These are phyloP conservation scores for Trifolium repens DNA, from an alignment of 306 rosid genomes.

Conservation along the genomic window DNA sequence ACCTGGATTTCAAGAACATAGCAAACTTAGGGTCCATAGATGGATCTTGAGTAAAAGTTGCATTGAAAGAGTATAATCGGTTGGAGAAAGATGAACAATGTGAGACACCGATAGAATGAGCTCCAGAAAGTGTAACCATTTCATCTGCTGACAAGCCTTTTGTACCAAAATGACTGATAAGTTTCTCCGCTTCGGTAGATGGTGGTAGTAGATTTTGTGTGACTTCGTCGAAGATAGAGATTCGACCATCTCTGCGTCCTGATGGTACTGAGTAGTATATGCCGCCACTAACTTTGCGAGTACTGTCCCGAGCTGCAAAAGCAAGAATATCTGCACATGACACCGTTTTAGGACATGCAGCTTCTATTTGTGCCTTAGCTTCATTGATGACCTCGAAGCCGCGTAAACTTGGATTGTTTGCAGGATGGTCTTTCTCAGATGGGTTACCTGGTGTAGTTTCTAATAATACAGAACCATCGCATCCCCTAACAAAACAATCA, in stretches of 20 bases:
- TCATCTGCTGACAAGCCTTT: slow-evolving; percentile 52
- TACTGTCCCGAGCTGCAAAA: slow-evolving; percentile 53
- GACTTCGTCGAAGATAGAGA: slow-evolving; percentile 38
- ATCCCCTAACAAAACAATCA: slow-evolving; percentile 55
- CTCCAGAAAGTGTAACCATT: slow-evolving; percentile 57
- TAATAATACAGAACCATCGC: slow-evolving; percentile 49
- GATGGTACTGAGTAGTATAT: slow-evolving; percentile 38
- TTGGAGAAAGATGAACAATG: slow-evolving; percentile 48
- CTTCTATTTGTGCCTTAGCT: slow-evolving; percentile 48
- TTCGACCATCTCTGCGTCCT: slow-evolving; percentile 51
- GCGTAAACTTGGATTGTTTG: slow-evolving; percentile 51
- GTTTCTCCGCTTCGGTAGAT: slow-evolving; percentile 18
- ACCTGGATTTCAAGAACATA: slow-evolving; percentile 37
- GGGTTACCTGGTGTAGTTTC: slow-evolving; percentile 39
- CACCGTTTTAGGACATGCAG: slow-evolving; percentile 44
- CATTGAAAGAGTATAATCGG: slow-evolving; percentile 49
- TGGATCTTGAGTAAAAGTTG: slow-evolving; percentile 46
- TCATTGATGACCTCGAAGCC: slow-evolving; percentile 57
- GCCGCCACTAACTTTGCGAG: slow-evolving; percentile 35
- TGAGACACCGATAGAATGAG: slow-evolving; percentile 52
- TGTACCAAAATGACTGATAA: not conserved
- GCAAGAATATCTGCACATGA: slow-evolving; percentile 54
- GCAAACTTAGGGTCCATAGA: slow-evolving; percentile 45
- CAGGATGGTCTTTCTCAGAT: slow-evolving; percentile 51
- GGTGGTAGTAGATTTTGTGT: slow-evolving; percentile 42